These are phyloP conservation scores for Astragalus membranaceus DNA, from an alignment of 306 rosid genomes.

Conservation along the genomic window DNA sequence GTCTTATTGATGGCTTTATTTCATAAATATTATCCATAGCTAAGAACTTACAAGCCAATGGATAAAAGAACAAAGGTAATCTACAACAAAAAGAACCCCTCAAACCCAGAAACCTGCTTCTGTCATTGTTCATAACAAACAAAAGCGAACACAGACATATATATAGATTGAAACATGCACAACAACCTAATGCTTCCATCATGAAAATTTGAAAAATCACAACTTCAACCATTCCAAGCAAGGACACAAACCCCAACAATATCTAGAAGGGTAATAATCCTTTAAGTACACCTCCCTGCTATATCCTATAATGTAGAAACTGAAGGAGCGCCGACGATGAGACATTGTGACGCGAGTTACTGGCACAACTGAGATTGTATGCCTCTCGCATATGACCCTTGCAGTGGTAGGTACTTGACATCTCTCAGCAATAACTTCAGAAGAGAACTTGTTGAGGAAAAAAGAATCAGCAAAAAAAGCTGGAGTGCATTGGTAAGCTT, in stretches of 20 bases:
- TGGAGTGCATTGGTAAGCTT: constrained; percentile 86
- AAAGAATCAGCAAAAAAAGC: constrained; percentile 91
- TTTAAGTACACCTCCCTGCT: constrained; percentile 79
- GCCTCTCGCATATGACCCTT: constrained; percentile 86
- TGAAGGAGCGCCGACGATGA: constrained; percentile 60
- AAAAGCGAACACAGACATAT: not conserved
- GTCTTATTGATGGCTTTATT: constrained; percentile 2
- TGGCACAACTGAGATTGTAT: constrained; percentile 79
- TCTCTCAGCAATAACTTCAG: constrained; percentile 85
- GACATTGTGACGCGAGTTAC: constrained; percentile 86
- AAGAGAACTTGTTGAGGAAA: constrained; percentile 82
- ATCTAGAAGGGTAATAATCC: constrained; percentile 83
- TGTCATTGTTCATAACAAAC: not conserved
- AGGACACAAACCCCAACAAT: constrained; percentile 95
- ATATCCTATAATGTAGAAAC: constrained; percentile 73
- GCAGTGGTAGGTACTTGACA: constrained; percentile 64
- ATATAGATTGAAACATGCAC: not conserved
- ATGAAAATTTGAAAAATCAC: constrained; percentile 17
- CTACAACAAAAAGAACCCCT: not conserved
- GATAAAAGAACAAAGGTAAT: not conserved
- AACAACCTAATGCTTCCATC: not conserved
- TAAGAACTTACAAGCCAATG: not conserved
- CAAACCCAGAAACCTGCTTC: constrained; percentile 5
- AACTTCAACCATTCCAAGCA: constrained; percentile 95
- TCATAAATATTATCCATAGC: not conserved